These are phyloP conservation scores for Phaeosphaeria sp. DNA, from an alignment of 2,329 filamentous ascomycete genomes.

Conservation along the genomic window DNA sequence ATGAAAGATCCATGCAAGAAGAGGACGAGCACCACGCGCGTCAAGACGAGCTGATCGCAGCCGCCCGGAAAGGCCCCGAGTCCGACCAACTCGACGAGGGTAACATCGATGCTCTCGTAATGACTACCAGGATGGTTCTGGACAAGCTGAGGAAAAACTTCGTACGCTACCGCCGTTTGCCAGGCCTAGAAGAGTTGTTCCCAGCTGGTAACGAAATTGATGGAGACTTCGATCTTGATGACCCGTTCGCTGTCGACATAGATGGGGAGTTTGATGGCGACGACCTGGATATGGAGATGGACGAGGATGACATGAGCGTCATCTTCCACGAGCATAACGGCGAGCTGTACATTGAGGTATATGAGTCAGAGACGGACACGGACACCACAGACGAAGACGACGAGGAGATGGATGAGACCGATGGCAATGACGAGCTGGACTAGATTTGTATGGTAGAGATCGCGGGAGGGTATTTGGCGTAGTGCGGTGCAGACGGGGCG, in stretches of 20 bases:
- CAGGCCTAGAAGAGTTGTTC: neutral
- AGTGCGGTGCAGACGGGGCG: neutral
- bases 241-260: neutral
- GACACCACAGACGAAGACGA: neutral
- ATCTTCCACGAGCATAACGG: conserved; percentile 15
- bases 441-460: neutral
- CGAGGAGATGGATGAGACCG: neutral
- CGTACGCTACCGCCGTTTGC: neutral
- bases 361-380: conserved; percentile 5
- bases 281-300: neutral
- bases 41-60: neutral
- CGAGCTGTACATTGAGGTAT: conserved; percentile 12
- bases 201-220: neutral
- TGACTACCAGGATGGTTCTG: conserved; percentile 14
- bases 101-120: conserved; percentile 23
- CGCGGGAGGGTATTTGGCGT: neutral
- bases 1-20: neutral
- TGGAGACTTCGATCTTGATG: neutral
- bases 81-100: conserved; percentile 29
- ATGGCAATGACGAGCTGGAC: neutral
- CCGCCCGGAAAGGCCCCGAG: conserved; percentile 14
- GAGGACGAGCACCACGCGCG: neutral
- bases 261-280: conserved; percentile 7
- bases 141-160: conserved; percentile 16
- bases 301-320: conserved; percentile 9